phyloP scores from a whole-genome alignment of 371 early-diverging fungal species.

The Mortierella sp. region DNA sequence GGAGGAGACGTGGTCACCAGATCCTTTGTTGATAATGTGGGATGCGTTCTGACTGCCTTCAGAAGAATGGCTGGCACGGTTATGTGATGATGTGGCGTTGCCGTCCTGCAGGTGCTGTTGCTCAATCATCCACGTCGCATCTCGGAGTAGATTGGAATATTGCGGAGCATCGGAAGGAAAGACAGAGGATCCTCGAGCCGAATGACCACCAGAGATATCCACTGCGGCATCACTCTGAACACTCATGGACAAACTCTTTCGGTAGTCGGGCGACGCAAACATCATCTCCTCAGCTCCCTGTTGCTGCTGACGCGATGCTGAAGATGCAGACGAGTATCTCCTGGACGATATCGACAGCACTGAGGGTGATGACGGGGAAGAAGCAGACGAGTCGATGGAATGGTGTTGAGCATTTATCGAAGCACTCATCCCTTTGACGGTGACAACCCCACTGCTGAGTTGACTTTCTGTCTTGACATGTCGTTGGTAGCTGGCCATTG shows the following conservation, averaged over 20 bases:
- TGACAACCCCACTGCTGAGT: conserved; percentile 20
- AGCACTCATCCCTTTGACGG: conserved; percentile 3
- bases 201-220: conserved; percentile 15
- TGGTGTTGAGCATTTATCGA: not conserved
- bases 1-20: not conserved
- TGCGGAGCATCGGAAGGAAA: conserved; percentile 12
- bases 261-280: conserved; percentile 45
- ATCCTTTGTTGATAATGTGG: not conserved
- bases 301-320: conserved; percentile 3
- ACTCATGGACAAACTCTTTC: conserved; percentile 43
- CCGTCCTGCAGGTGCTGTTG: conserved; percentile 22
- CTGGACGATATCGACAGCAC: not conserved
- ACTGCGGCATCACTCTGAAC: conserved; percentile 32
- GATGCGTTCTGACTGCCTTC: not conserved
- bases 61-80: not conserved
- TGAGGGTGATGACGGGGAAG: conserved; percentile 3
- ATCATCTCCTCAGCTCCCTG: conserved; percentile 16
- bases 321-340: not conserved
- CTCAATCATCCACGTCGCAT: conserved; percentile 42
- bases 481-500: not conserved
- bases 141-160: conserved; percentile 38
- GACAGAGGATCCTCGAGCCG: conserved; percentile 18
- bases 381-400: not conserved
- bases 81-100: not conserved
- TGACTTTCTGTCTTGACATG: conserved; percentile 28